These are phyloP conservation scores for Saitozyma sp. DNA, from an alignment of 768 basidiomycete species.

Conservation along the genomic window DNA sequence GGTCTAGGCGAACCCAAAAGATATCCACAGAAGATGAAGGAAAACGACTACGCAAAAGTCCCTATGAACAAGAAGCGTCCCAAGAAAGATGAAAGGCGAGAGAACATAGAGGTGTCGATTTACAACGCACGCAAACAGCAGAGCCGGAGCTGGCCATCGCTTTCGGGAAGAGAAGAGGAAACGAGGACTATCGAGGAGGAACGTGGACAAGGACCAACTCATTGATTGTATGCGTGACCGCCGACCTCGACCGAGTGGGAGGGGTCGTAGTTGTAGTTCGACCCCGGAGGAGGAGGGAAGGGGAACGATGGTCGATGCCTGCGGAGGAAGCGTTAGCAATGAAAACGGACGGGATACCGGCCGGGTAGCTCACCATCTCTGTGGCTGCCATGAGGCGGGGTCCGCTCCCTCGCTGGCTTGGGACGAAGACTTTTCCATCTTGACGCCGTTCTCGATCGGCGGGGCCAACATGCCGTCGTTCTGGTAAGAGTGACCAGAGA, in stretches of 20 bases:
- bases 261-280: constrained; percentile 30
- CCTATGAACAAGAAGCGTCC: not conserved
- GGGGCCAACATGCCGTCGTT: constrained; percentile 25
- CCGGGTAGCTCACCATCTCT: constrained; percentile 33
- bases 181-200: not conserved
- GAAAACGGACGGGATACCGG: not conserved
- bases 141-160: not conserved
- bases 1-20: too few species aligned
- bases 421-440: constrained; percentile 35
- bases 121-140: not conserved
- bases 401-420: constrained; percentile 13
- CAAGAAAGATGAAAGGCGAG: not conserved
- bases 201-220: not conserved
- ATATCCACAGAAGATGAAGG: too few species aligned
- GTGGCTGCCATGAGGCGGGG: constrained; percentile 21
- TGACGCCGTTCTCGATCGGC: constrained; percentile 11
- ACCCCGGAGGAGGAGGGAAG: constrained; percentile 41
- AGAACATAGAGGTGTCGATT: not conserved
- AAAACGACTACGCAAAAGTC: too few species aligned
- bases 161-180: too few species aligned
- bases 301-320: constrained; percentile 52
- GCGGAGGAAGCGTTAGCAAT: not conserved
- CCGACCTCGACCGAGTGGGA: constrained; percentile 15
- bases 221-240: constrained; percentile 21
- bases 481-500: constrained; percentile 10